Conservation (phyloP, 176 grass and related monocot species). For the Lolium multiflorum region DNA sequence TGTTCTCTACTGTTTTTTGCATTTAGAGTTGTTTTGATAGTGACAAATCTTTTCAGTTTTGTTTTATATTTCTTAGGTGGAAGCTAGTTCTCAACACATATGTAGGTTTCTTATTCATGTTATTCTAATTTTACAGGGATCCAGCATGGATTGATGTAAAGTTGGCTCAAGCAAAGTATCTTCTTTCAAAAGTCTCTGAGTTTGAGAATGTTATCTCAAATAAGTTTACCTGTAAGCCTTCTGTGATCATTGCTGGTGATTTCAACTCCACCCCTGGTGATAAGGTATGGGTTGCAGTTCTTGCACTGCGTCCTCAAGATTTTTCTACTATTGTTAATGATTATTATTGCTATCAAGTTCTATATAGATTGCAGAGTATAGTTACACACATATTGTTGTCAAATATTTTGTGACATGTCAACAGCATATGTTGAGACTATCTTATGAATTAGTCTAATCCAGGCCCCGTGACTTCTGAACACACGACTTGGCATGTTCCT, state of each 20-base stretch:
- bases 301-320: conserved; percentile 9
- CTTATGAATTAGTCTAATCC: background rate
- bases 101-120: conserved; percentile 30
- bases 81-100: background rate
- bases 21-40: conserved; percentile 36
- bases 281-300: conserved; percentile 57
- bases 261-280: conserved; percentile 94
- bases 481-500: background rate
- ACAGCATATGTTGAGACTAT: background rate
- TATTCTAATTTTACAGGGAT: conserved; percentile 67
- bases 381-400: background rate
- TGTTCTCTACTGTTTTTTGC: background rate
- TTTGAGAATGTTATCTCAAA: conserved; percentile 74
- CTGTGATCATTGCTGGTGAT: conserved; percentile 86
- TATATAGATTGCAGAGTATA: conserved; percentile 9
- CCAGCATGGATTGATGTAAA: conserved; percentile 92
- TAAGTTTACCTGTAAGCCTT: conserved; percentile 73
- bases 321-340: conserved; percentile 6
- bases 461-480: background rate
- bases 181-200: conserved; percentile 71
- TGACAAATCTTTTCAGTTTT: conserved; percentile 21
- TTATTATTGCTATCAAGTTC: conserved; percentile 6
- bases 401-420: background rate
- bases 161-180: conserved; percentile 93
- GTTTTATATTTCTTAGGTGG: conserved; percentile 35